Evolutionary conservation across 495 filamentous ascomycete genomes (phyloP), one percentile per base, ranked within the genome.

Genomic region (Neurospora sp.): DNA sequence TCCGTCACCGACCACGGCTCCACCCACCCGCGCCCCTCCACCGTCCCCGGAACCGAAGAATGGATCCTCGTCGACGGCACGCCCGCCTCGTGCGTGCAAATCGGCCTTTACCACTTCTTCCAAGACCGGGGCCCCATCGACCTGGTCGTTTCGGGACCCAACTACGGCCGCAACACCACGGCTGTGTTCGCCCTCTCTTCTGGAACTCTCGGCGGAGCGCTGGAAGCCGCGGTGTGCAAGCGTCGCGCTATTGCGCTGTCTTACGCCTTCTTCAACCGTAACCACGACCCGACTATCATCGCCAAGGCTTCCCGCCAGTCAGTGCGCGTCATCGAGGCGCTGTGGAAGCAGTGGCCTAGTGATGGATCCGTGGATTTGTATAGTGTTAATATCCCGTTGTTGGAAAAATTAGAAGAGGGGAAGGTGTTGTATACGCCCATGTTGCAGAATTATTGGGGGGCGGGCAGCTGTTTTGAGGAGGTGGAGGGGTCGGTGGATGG

Each of bases 161-260:
- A 99, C 80, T 98, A 97, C 83, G 96, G 96, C 9, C 86, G 95
- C 44, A 99, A 99, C 82, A 93, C 92, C 4, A 98, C 96, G 0
- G 93, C 95, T 1, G 86, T 97, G 27, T 98, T 98, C 78, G 91
- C 91, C n/a, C 83, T 99, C 71, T 93, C 90, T 46, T 93, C 90
- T 54, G 96, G 96, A 27, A 99, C 96, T 0, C 84, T 99, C 69
- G 96, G 96, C 20, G 96, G 90, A 1, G 96, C 96, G 0, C 87
- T 99, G 82, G 96, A 98, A 83, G 95, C 91, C 11, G 94, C 96
- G n/a, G 88, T 93, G 0, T 97, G 93, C 77, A 89, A 87, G 41
- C 88, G 88, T 71, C 90, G 87, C 71, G 87, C 93, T 8, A 91
- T 99, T 72, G 96, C 96, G 3, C 81, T 99, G 38, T 92, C 88